Percentiles rank a stretch among this genome's conserved stretches.
Conservation (phyloP, 2,329 filamentous ascomycete genomes). For the Chaetothyriales sp. region DNA sequence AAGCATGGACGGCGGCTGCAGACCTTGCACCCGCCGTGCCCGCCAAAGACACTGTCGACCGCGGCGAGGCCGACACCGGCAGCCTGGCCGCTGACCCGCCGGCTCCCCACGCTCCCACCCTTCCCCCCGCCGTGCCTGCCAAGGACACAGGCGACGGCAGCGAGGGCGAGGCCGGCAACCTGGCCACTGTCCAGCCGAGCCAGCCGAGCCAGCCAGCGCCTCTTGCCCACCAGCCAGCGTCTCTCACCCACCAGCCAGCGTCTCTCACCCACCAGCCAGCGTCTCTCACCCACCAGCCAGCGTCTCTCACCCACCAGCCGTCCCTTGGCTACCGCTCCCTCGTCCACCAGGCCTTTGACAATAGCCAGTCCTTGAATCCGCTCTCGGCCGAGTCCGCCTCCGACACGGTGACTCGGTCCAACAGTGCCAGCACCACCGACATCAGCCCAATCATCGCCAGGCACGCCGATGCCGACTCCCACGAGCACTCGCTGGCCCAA, state of each 20-base stretch:
- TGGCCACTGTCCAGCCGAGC: too few relatives aligned
- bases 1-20: background rate
- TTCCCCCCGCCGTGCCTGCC: too few relatives aligned
- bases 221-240: too few relatives aligned
- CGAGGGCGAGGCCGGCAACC: too few relatives aligned
- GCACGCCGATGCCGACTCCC: constrained; percentile 34
- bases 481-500: constrained; percentile 42
- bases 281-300: background rate
- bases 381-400: constrained; percentile 37
- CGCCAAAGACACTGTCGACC: background rate
- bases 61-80: background rate
- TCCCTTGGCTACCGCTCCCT: constrained; percentile 45
- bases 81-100: background rate
- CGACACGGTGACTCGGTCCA: constrained; percentile 42
- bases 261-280: background rate
- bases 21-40: background rate
- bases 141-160: too few relatives aligned
- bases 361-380: constrained; percentile 40
- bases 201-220: background rate
- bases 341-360: constrained; percentile 53
- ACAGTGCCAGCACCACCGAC: constrained; percentile 48
- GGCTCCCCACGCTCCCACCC: too few relatives aligned
- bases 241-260: too few relatives aligned
- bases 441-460: constrained; percentile 54
- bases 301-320: constrained; percentile 36